These are phyloP conservation scores for Fagopyrum homotropicum DNA, from an alignment of 148 eudicot species.

Conservation along the genomic window DNA sequence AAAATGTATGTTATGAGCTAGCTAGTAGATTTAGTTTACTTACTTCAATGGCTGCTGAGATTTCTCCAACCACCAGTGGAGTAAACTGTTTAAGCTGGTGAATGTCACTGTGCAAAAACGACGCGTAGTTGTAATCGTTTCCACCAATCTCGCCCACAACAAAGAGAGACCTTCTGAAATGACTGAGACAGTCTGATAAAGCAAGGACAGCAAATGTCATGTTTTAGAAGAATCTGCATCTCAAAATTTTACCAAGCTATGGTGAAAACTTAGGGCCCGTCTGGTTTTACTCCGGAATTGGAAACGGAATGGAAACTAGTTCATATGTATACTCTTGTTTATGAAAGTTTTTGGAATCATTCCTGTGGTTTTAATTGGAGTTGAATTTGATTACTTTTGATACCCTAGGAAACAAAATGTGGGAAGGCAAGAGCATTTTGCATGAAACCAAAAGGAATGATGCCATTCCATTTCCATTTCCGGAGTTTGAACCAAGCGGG, in stretches of 20 bases:
- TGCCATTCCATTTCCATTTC: too few species aligned
- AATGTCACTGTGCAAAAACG: conserved; percentile 36
- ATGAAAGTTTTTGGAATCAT: too few species aligned
- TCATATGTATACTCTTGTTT: too few species aligned
- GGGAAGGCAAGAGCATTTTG: too few species aligned
- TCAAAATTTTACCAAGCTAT: not conserved
- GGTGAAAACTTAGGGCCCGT: not conserved
- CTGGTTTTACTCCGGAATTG: too few species aligned
- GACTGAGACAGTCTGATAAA: conserved; percentile 43
- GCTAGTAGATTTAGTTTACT: conserved; percentile 8
- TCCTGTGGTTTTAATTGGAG: too few species aligned
- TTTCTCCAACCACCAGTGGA: conserved; percentile 42
- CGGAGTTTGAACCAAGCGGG: too few species aligned
- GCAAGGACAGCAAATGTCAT: not conserved
- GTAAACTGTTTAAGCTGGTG: conserved; percentile 30
- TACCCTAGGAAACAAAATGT: too few species aligned
- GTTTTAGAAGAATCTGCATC: not conserved
- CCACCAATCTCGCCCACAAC: conserved; percentile 78
- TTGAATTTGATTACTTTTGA: too few species aligned
- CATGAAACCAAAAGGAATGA: too few species aligned
- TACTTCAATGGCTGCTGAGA: conserved; percentile 43
- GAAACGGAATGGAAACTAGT: too few species aligned
- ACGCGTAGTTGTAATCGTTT: conserved; percentile 60
- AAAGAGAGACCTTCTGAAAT: conserved; percentile 49
- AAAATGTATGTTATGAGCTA: not conserved